Base-by-base conservation (phyloP, 2,329 filamentous ascomycete genomes). In the Ciborinia camelliae region DNA sequence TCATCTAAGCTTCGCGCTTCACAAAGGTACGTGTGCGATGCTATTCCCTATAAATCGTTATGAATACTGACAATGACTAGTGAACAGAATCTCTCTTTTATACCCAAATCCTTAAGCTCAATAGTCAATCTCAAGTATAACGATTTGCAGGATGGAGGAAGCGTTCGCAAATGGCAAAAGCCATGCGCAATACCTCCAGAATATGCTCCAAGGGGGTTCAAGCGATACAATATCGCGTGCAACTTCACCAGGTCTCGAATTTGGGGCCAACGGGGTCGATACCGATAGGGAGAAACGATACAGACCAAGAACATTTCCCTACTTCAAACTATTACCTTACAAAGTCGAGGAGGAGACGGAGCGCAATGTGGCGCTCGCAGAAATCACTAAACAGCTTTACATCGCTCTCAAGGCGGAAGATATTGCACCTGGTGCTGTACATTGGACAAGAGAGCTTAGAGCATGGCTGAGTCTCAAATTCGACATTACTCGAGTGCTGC, bases 391-490 rank as follows among this genome's bases (percentile, higher is more conserved):
- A 76, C 91, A 97, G 74, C 88, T 99, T 37, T 98, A 97, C 76
- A 91, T 97, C 71, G 86, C 94, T 65, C 83, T 99, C 68, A 89
- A 92, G 75, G 90, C 95, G 4, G 92, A 97, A 70, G 95, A 99
- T 77, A 98, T 98, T 77, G 89, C 90, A 30, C 91, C 94, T 0
- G 95, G 95, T 41, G 95, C 94, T 35, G 83, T 97, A 67, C 94
- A 99, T 78, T 99, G 95, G 95, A 97, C 95, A 20, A 88, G 94
- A 71, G 95, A 99, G 84, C 88, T 99, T 55, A 87, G 93, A 75
- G 91, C 90, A 77, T 99, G 96, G 95, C 83, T 99, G 70, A 90
- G 90, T 62, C 86, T 99, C 77, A 99, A 99, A 82, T 99, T 99
- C 75, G 94, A 99, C 79, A 92, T 97, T 75, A 91, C 92, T 55